A percentile compares a stretch with the other conserved stretches of the same genome.
Conservation (phyloP, 2,329 filamentous ascomycete species). For the Ceratocystis papillata region DNA sequence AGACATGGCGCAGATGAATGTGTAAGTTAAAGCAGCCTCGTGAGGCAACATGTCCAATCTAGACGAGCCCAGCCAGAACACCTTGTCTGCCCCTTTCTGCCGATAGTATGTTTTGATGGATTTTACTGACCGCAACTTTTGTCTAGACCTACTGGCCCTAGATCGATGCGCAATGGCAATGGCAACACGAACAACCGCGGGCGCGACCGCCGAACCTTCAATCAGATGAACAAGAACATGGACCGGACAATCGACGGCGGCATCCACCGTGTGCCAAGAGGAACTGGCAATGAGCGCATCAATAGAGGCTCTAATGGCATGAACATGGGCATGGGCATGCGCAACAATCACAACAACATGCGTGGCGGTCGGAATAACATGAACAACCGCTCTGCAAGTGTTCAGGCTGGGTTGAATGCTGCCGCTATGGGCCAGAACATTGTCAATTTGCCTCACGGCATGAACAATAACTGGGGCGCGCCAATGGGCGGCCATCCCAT, state of each 20-base stretch:
- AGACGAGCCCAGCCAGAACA: not conserved
- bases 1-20: slow-evolving; percentile 40
- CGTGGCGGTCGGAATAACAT: slow-evolving; percentile 31
- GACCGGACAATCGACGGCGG: slow-evolving; percentile 64
- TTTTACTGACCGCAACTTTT: slow-evolving; percentile 20
- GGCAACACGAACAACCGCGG: slow-evolving; percentile 39
- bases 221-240: slow-evolving; percentile 67
- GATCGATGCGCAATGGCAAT: slow-evolving; percentile 72
- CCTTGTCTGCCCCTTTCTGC: not conserved
- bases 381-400: slow-evolving; percentile 41
- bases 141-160: slow-evolving; percentile 77
- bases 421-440: slow-evolving; percentile 33
- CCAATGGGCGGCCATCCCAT: slow-evolving; percentile 12
- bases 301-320: slow-evolving; percentile 36
- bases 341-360: slow-evolving; percentile 27
- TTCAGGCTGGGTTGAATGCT: slow-evolving; percentile 40
- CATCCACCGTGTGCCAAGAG: slow-evolving; percentile 67
- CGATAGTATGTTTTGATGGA: not conserved
- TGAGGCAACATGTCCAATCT: not conserved
- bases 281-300: slow-evolving; percentile 65
- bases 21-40: slow-evolving; percentile 38
- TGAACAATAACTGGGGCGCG: slow-evolving; percentile 34
- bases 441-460: slow-evolving; percentile 32
- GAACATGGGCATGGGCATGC: slow-evolving; percentile 13
- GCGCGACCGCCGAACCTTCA: slow-evolving; percentile 71